These are phyloP conservation scores for Ogataea neopini DNA, from an alignment of 805 yeast genomes.

Conservation along the genomic window DNA sequence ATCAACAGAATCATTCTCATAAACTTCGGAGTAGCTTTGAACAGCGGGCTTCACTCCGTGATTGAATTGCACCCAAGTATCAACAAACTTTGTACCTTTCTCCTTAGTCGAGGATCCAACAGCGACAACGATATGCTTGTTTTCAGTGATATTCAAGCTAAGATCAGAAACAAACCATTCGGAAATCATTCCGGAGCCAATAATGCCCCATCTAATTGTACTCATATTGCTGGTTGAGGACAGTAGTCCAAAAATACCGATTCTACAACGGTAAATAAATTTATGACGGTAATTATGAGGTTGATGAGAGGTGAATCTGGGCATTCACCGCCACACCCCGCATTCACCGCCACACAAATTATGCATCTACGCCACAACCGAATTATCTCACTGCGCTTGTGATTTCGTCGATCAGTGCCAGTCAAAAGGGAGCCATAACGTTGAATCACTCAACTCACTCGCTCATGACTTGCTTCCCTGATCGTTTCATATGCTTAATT, in stretches of 20 bases:
- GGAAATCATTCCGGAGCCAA: constrained; percentile 53
- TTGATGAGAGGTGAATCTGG: background rate
- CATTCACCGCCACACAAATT: background rate
- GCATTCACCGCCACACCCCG: background rate
- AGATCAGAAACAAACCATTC: constrained; percentile 43
- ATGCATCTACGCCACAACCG: no score
- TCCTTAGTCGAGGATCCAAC: constrained; percentile 41
- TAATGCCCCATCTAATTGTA: constrained; percentile 43
- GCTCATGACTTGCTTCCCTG: no score
- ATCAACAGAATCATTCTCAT: constrained; percentile 43
- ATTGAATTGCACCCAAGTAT: constrained; percentile 32
- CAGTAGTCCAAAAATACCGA: no score
- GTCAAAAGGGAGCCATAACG: no score
- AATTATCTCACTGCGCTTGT: no score
- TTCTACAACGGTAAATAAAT: no score
- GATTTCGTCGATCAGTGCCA: no score
- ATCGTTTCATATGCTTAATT: no score
- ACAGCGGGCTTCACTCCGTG: constrained; percentile 16
- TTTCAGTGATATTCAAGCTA: constrained; percentile 27
- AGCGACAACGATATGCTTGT: constrained; percentile 36
- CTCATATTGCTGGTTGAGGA: no score
- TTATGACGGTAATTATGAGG: no score
- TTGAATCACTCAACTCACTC: no score
- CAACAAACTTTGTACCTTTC: constrained; percentile 40
- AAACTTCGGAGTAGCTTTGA: constrained; percentile 45